Conservation (phyloP, 768 basidiomycete genomes). For the Russula virescens region DNA sequence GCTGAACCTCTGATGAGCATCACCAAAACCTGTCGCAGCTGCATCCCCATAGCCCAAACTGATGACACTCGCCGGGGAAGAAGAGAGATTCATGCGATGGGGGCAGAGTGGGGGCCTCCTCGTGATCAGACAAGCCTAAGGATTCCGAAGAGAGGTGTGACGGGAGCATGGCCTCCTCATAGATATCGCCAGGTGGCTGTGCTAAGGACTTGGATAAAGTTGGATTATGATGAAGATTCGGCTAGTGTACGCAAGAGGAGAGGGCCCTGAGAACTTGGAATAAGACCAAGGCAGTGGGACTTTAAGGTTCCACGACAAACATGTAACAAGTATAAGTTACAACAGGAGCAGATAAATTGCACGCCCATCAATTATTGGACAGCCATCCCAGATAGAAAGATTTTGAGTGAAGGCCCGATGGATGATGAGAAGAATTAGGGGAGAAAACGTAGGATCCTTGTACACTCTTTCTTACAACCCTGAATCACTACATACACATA, state of each 20-base stretch:
- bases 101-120: neutral
- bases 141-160: slow-evolving; percentile 14
- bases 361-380: slow-evolving; percentile 3
- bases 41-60: slow-evolving; percentile 36
- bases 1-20: slow-evolving; percentile 32
- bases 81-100: slow-evolving; percentile 19
- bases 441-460: slow-evolving; percentile 7
- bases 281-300: neutral
- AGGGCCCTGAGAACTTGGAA: neutral
- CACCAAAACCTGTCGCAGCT: slow-evolving; percentile 34
- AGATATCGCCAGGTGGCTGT: neutral
- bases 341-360: neutral
- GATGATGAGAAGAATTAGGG: slow-evolving; percentile 1
- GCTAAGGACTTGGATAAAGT: neutral
- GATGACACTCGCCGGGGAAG: slow-evolving; percentile 43
- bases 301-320: slow-evolving; percentile 7
- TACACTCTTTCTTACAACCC: neutral
- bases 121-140: slow-evolving; percentile 1
- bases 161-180: slow-evolving; percentile 3
- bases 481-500: slow-evolving; percentile 14
- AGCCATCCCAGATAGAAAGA: neutral
- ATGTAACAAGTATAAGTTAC: neutral
- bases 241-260: neutral
- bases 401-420: neutral
- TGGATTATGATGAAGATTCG: slow-evolving; percentile 3